A percentile compares a stretch with the other conserved stretches of the same genome.
phyloP scores from a whole-genome alignment of 2,329 filamentous ascomycete genomes.

The Fusarium oxysporum region DNA sequence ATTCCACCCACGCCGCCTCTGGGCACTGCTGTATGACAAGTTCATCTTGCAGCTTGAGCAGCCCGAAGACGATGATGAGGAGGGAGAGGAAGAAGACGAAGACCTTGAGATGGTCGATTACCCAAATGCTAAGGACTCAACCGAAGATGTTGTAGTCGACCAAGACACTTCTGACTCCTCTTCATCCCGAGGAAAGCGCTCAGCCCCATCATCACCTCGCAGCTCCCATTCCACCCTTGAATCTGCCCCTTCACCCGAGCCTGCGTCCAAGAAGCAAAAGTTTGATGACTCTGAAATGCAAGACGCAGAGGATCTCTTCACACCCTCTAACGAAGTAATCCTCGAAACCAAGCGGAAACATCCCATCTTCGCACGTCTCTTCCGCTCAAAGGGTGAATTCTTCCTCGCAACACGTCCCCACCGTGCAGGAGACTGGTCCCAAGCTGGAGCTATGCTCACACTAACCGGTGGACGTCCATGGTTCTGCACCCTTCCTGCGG shows the following conservation, averaged over 20 bases:
- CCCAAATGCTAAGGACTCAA: constrained; percentile 13
- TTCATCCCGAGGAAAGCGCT: constrained; percentile 32
- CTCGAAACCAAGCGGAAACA: constrained; percentile 67
- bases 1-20: constrained; percentile 62
- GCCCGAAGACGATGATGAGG: constrained; percentile 50
- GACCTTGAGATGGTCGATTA: constrained; percentile 40
- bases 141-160: background rate
- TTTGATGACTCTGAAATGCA: constrained; percentile 30
- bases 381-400: constrained; percentile 73
- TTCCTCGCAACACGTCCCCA: constrained; percentile 69
- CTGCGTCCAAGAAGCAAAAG: constrained; percentile 28
- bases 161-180: constrained; percentile 21
- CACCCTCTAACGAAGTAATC: constrained; percentile 57
- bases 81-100: constrained; percentile 48
- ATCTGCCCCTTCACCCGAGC: constrained; percentile 38
- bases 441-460: constrained; percentile 73
- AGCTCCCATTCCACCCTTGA: constrained; percentile 41
- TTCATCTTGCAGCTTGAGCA: constrained; percentile 64
- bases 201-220: constrained; percentile 35
- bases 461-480: constrained; percentile 66
- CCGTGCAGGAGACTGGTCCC: constrained; percentile 69
- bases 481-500: constrained; percentile 69
- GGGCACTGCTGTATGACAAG: constrained; percentile 59
- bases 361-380: constrained; percentile 64
- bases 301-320: constrained; percentile 45